phyloP scores from a whole-genome alignment of 148 eudicot species.

The Dianthus caryophyllus region DNA sequence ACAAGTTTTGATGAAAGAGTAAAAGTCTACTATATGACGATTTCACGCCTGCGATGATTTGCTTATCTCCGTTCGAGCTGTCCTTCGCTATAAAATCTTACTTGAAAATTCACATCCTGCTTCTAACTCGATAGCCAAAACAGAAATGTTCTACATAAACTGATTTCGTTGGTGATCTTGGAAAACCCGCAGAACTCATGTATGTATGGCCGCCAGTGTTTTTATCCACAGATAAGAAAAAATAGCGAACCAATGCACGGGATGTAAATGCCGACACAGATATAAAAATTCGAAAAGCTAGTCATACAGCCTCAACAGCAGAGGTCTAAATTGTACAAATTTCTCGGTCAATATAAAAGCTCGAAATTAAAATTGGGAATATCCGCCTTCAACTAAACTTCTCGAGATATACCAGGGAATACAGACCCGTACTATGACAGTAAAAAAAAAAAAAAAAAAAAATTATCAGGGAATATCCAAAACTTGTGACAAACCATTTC shows the following conservation, averaged over 20 bases:
- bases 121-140: slow-evolving; percentile 57
- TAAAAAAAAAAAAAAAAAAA: not conserved
- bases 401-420: slow-evolving; percentile 8
- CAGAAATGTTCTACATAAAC: slow-evolving; percentile 44
- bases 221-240: not conserved
- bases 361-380: slow-evolving; percentile 3
- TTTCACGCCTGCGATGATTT: too few relatives aligned
- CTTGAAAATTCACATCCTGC: slow-evolving; percentile 74
- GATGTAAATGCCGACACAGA: not conserved
- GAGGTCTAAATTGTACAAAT: slow-evolving; percentile 32
- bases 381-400: slow-evolving; percentile 27
- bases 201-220: not conserved
- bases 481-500: slow-evolving; percentile 13
- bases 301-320: slow-evolving; percentile 25
- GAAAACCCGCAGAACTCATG: not conserved
- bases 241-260: not conserved
- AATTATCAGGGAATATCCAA: slow-evolving; percentile 12
- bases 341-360: slow-evolving; percentile 14
- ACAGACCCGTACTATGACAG: slow-evolving; percentile 18
- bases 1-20: too few relatives aligned
- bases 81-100: too few relatives aligned
- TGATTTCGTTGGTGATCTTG: slow-evolving; percentile 33
- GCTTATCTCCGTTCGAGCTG: too few relatives aligned
- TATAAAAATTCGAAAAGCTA: slow-evolving; percentile 18
- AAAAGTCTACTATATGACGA: too few relatives aligned